phyloP scores from a whole-genome alignment of 345 rosid genomes.

The Hypericum perforatum region DNA sequence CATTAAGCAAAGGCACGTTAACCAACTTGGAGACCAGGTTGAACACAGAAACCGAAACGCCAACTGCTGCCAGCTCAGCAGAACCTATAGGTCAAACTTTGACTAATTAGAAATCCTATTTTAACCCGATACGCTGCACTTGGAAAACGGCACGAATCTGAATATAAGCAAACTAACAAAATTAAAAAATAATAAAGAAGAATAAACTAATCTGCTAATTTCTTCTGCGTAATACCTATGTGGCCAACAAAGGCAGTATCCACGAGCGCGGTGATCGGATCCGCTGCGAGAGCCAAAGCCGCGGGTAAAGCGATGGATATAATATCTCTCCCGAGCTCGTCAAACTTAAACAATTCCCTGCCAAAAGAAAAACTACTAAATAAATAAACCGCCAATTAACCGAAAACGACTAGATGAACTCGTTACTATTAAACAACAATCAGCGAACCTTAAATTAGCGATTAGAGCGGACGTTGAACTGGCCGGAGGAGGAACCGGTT shows the following conservation, averaged over 20 bases:
- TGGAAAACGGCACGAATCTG: too few species aligned
- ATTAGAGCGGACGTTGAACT: not conserved
- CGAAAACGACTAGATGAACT: too few species aligned
- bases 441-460: too few species aligned
- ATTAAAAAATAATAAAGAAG: not conserved
- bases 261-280: conserved; percentile 69
- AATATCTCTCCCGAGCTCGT: conserved; percentile 57
- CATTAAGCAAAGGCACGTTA: conserved; percentile 78
- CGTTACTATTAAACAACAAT: too few species aligned
- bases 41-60: conserved; percentile 72
- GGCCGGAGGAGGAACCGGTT: not conserved
- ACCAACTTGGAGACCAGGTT: conserved; percentile 81
- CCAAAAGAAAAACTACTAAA: not conserved
- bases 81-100: conserved; percentile 37
- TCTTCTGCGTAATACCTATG: conserved; percentile 32
- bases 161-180: too few species aligned
- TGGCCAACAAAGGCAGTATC: conserved; percentile 89
- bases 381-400: not conserved
- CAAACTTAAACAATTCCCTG: conserved; percentile 37
- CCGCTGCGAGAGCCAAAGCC: conserved; percentile 87
- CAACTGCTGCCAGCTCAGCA: conserved; percentile 82
- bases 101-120: not conserved
- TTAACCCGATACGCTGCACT: too few species aligned
- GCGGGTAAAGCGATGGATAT: conserved; percentile 87
- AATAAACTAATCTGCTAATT: too few species aligned